Base-by-base conservation (phyloP, 495 filamentous ascomycete genomes). In the Amorphotheca resinae region DNA sequence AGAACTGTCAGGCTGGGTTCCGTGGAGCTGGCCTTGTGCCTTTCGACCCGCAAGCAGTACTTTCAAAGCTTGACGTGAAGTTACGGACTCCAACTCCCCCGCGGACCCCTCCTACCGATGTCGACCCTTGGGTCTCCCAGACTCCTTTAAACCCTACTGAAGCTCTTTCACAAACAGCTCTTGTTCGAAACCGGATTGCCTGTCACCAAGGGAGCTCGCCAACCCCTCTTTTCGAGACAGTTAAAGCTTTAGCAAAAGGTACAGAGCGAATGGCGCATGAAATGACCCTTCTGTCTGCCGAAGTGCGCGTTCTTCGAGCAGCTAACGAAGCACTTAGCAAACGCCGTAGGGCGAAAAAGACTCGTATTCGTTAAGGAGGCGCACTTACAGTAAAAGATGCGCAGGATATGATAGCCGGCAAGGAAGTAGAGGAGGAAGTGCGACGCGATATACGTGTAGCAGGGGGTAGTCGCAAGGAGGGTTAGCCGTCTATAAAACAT, bases 321-420 rank as follows among this genome's bases (percentile, higher is more conserved):
- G 51, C 48, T 4, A 53, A 53, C 39, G 42, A 50, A 42, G 51
- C 42, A 14, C 42, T 53, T 26, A 51, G 42, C 32, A 53, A 50
- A 34, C 48, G 51, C 38, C 48, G 48, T 16, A 53, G 51, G 38
- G 51, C 48, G 38, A 50, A 53, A 43, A 50, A 53, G 37, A 42
- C 38, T 26, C 41, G 30, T 41, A 12, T 52, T 9, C 49, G 33
- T 22, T 22, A 43, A 36, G 48, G 31, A 25, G 39, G 51, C 22
- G 37, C 33, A 44, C 38, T 54, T 41, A 48, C 21, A 20, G 22
- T 52, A 47, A 22, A 44, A 28, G 50, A 54, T 38, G 49, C 38
- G 18, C 41, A 46, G 15, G 47, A 50, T 50, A 20, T 49, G 4
- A 20, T 51, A 22, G 33, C 16, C 38, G 28, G 40, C 21, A 52